Percentiles rank a stretch among this genome's conserved stretches.
Conservation (phyloP, 345 rosid species). For the Heritiera fomes region DNA sequence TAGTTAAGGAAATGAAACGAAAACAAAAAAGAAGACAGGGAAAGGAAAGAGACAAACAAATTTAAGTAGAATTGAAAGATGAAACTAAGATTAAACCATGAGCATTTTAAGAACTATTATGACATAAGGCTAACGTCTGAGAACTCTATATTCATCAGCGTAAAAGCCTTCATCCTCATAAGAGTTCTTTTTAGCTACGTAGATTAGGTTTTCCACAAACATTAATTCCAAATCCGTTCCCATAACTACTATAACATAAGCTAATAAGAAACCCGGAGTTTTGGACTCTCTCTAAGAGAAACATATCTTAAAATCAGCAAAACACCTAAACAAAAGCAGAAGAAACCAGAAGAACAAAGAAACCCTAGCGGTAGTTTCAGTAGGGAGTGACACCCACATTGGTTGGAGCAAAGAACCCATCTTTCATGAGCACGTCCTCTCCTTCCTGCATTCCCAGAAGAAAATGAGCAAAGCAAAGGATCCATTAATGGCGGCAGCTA, state of each 20-base stretch:
- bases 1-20: background rate
- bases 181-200: background rate
- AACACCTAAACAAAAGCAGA: background rate
- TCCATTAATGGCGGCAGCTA: background rate
- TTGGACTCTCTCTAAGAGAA: background rate
- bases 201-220: slow-evolving; percentile 14
- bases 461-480: no score
- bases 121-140: slow-evolving; percentile 11
- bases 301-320: slow-evolving; percentile 3
- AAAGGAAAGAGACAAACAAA: background rate
- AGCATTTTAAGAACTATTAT: slow-evolving; percentile 1
- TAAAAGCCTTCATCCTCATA: slow-evolving; percentile 17
- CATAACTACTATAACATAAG: background rate
- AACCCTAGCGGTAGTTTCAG: slow-evolving; percentile 31
- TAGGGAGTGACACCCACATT: slow-evolving; percentile 74
- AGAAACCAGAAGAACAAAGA: background rate
- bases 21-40: background rate
- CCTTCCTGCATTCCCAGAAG: slow-evolving; percentile 53
- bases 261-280: background rate
- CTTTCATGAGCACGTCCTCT: slow-evolving; percentile 72
- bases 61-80: background rate
- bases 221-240: background rate
- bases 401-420: slow-evolving; percentile 70
- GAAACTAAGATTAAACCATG: background rate
- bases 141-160: background rate